Evolutionary conservation across 352 stramenopile genomes (phyloP).

Genomic region (Pythium dissotocum): DNA sequence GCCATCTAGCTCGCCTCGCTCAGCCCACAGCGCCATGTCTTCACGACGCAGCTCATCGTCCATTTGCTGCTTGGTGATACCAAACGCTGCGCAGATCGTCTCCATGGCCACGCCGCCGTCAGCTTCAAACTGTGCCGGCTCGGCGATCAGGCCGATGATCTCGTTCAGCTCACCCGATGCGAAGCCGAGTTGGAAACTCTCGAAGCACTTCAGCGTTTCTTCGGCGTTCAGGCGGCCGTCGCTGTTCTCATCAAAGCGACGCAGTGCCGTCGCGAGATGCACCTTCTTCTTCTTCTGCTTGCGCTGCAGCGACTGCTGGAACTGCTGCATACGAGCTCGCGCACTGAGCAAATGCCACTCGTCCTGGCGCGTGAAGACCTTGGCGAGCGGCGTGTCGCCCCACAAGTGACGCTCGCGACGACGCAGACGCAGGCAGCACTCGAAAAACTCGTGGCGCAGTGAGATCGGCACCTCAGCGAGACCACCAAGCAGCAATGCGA

Average conservation of each 20-base stretch:
- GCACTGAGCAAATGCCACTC: conserved; percentile 94
- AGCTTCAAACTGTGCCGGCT: conserved; percentile 45
- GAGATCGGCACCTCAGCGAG: conserved; percentile 59
- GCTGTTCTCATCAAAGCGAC: conserved; percentile 73
- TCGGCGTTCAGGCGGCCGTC: conserved; percentile 64
- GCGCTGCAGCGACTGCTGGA: conserved; percentile 72
- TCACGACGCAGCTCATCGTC: conserved; percentile 49
- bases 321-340: conserved; percentile 82
- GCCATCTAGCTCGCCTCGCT: conserved; percentile 18
- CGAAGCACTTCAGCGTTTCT: conserved; percentile 81
- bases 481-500: conserved; percentile 90
- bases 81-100: conserved; percentile 73
- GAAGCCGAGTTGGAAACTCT: conserved; percentile 85
- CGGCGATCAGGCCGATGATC: conserved; percentile 76
- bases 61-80: conserved; percentile 56
- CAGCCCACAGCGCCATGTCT: conserved; percentile 32
- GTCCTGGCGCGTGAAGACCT: conserved; percentile 96
- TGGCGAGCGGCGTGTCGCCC: conserved; percentile 94
- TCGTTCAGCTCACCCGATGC: conserved; percentile 82
- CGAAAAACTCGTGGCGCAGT: conserved; percentile 85
- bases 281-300: conserved; percentile 51
- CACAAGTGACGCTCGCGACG: conserved; percentile 95
- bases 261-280: conserved; percentile 57
- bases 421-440: conserved; percentile 86
- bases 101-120: conserved; percentile 56